Conservation (phyloP, 768 basidiomycete species). For the Mycena metata region DNA sequence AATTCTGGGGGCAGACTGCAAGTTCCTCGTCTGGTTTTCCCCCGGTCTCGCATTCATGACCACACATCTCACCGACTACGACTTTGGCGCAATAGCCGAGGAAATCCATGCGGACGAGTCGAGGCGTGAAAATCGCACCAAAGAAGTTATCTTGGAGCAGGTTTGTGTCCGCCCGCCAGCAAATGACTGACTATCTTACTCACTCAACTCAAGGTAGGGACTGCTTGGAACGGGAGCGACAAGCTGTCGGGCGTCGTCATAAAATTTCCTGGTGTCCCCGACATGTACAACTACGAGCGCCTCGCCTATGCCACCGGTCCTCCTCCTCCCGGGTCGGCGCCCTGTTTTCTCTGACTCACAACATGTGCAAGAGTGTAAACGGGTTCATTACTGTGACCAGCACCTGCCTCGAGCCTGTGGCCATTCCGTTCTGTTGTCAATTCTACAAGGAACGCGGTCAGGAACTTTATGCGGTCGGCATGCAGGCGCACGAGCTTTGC, state of each 20-base stretch:
- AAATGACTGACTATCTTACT: too few relatives aligned
- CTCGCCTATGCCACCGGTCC: conserved; percentile 10
- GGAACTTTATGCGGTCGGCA: conserved; percentile 21
- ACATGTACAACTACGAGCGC: conserved; percentile 29
- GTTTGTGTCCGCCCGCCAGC: background rate
- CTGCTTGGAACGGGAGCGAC: conserved; percentile 22
- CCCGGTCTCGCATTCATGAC: background rate
- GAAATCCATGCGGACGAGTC: conserved; percentile 27
- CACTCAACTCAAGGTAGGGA: background rate
- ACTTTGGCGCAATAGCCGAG: conserved; percentile 18
- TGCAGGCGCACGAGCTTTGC: conserved; percentile 8
- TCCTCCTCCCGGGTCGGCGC: background rate
- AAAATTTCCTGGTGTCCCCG: conserved; percentile 2
- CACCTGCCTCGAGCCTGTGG: conserved; percentile 16
- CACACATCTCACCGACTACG: conserved; percentile 19
- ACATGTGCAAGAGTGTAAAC: background rate
- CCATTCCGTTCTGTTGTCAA: conserved; percentile 3
- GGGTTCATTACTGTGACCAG: conserved; percentile 9
- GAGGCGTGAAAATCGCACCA: conserved; percentile 11
- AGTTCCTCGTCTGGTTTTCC: conserved; percentile 24
- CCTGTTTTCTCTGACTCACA: conserved; percentile 2
- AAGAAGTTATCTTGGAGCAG: conserved; percentile 16
- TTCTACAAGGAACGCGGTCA: conserved; percentile 1
- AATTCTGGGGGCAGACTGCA: conserved; percentile 31
- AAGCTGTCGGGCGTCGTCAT: conserved; percentile 1